These are phyloP conservation scores for Pythium vanterpoolii DNA, from an alignment of 352 stramenopile species.

Conservation along the genomic window DNA sequence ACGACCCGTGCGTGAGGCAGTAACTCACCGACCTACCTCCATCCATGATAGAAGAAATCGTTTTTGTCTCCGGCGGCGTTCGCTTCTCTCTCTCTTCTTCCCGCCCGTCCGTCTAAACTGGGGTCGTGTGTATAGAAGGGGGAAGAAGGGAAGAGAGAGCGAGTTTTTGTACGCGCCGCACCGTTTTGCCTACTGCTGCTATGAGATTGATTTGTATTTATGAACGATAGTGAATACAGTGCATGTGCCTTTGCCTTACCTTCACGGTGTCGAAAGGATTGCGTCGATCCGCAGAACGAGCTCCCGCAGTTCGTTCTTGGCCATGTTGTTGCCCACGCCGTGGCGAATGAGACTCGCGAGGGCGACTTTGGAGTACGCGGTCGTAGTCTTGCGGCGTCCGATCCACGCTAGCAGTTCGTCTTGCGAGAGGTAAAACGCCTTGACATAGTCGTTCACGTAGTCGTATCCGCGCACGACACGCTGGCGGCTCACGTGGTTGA, in stretches of 20 bases:
- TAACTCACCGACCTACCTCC: not conserved
- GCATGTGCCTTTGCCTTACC: not conserved
- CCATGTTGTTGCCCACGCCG: slow-evolving; percentile 50
- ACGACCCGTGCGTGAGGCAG: slow-evolving; percentile 1
- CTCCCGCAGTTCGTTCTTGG: slow-evolving; percentile 49
- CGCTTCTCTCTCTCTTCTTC: not conserved
- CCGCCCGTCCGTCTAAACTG: not conserved
- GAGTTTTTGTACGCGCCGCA: slow-evolving; percentile 7
- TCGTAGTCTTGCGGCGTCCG: slow-evolving; percentile 50
- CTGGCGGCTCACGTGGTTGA: slow-evolving; percentile 70
- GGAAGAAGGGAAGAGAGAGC: not conserved
- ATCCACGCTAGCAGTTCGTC: slow-evolving; percentile 85
- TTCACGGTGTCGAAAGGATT: slow-evolving; percentile 28
- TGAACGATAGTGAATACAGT: slow-evolving; percentile 20
- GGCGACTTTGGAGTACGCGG: slow-evolving; percentile 52
- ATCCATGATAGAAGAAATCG: slow-evolving; percentile 24
- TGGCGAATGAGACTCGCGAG: slow-evolving; percentile 69
- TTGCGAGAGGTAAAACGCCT: slow-evolving; percentile 89
- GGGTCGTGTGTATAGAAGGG: slow-evolving; percentile 1
- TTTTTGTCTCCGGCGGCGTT: not conserved
- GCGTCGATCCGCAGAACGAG: slow-evolving; percentile 64
- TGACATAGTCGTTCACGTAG: slow-evolving; percentile 84
- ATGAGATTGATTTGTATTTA: slow-evolving; percentile 13
- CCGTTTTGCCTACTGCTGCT: not conserved
- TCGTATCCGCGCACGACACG: slow-evolving; percentile 46